A percentile compares a stretch with the other conserved stretches of the same genome.
These are phyloP conservation scores for Apiotrichum veenhuisii DNA, from an alignment of 1,284 basidiomycete species.

Conservation along the genomic window DNA sequence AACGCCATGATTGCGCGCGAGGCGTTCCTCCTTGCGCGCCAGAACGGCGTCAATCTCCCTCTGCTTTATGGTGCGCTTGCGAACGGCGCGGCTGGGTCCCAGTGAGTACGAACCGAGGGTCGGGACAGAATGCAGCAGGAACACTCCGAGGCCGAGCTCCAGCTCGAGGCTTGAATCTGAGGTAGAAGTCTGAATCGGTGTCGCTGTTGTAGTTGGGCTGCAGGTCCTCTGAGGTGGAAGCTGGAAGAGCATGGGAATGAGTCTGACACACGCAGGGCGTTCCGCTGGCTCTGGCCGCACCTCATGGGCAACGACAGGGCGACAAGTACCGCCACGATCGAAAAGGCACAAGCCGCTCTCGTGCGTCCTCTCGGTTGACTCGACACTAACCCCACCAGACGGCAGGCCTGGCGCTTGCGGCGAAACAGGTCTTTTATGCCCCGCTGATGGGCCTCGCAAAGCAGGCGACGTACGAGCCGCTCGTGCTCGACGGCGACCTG, in stretches of 20 bases:
- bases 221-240: too few relatives aligned
- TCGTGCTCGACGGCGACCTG: neutral
- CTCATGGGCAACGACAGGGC: neutral
- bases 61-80: conserved; percentile 2
- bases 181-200: too few relatives aligned
- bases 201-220: too few relatives aligned
- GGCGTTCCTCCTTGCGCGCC: conserved; percentile 3
- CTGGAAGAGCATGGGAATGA: too few relatives aligned
- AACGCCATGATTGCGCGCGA: conserved; percentile 9
- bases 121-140: too few relatives aligned
- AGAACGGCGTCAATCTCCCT: conserved; percentile 5
- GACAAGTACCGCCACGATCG: neutral
- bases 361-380: neutral
- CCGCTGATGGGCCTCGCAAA: conserved; percentile 7
- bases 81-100: conserved; percentile 4
- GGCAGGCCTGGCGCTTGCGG: neutral
- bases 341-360: neutral
- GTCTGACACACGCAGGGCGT: conserved; percentile 2
- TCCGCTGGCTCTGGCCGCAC: neutral
- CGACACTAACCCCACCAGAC: neutral
- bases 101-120: neutral
- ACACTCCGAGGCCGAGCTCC: too few relatives aligned
- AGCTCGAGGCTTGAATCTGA: too few relatives aligned
- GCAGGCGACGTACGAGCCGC: neutral
- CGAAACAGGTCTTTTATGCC: conserved; percentile 4